Conservation (phyloP, 345 rosid genomes). For the Gossypium rotundifolium region DNA sequence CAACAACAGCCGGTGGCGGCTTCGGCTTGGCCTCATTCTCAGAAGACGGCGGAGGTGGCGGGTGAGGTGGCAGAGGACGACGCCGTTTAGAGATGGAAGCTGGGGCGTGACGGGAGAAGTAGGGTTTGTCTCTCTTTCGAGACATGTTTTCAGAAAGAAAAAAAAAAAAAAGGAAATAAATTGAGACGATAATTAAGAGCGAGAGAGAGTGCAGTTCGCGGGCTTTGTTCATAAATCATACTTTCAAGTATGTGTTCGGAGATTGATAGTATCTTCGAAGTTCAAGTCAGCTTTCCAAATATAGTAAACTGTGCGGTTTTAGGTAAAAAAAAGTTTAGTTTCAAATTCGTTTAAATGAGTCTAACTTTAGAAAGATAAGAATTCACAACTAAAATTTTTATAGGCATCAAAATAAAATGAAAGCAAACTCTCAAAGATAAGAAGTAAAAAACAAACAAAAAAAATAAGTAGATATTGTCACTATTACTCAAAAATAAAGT, state of each 20-base stretch:
- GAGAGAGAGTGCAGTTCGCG: not conserved
- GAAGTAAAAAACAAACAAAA: too few species aligned
- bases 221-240: not conserved
- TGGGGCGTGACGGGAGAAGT: constrained; percentile 35
- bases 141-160: not conserved
- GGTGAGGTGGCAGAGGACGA: constrained; percentile 42
- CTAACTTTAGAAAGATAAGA: too few species aligned
- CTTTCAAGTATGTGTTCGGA: not conserved
- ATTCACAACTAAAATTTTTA: too few species aligned
- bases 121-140: constrained; percentile 53
- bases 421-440: too few species aligned
- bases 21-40: constrained; percentile 31
- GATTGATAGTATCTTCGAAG: not conserved
- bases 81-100: constrained; percentile 50
- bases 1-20: constrained; percentile 61
- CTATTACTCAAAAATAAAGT: too few species aligned
- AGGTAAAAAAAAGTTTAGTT: too few species aligned
- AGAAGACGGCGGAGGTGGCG: constrained; percentile 8
- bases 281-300: not conserved
- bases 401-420: too few species aligned
- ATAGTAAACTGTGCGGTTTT: too few species aligned
- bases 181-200: not conserved
- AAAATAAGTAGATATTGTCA: too few species aligned
- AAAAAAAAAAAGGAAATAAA: not conserved
- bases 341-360: too few species aligned